Evolutionary conservation across 441 rosid species (phyloP).

Genomic region (Biscutella laevigata): DNA sequence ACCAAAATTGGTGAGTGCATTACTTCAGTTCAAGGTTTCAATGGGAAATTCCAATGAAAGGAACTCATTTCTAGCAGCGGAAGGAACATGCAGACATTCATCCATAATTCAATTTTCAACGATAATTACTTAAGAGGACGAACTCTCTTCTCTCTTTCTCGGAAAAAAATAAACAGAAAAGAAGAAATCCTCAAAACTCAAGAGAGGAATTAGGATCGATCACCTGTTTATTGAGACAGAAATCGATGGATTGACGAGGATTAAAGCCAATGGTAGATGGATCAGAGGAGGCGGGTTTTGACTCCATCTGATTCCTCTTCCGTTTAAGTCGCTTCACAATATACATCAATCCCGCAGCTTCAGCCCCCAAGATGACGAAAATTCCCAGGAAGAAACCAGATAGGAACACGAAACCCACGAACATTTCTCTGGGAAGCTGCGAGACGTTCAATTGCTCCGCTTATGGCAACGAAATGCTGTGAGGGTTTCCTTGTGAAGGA

Average conservation of each 20-base stretch:
- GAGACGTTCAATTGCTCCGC: background rate
- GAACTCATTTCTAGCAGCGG: background rate
- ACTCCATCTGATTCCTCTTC: slow-evolving; percentile 25
- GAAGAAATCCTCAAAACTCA: background rate
- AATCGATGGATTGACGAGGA: slow-evolving; percentile 40
- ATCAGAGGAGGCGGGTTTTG: slow-evolving; percentile 11
- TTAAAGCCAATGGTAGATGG: slow-evolving; percentile 25
- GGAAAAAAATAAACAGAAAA: too few relatives aligned
- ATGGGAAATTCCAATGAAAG: background rate
- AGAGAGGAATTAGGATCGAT: background rate
- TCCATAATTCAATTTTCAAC: background rate
- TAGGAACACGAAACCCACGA: slow-evolving; percentile 27
- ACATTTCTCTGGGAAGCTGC: slow-evolving; percentile 18
- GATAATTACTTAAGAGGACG: background rate
- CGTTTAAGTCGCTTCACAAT: slow-evolving; percentile 38
- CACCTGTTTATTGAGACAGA: slow-evolving; percentile 51
- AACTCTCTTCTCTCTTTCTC: background rate
- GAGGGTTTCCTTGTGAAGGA: background rate
- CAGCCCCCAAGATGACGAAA: slow-evolving; percentile 29
- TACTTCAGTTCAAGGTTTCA: background rate
- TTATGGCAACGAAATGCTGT: background rate
- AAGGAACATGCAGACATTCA: slow-evolving; percentile 15
- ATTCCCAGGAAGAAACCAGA: slow-evolving; percentile 46
- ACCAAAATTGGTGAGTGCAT: background rate
- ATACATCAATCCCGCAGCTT: slow-evolving; percentile 36